Evolutionary conservation across 768 basidiomycete genomes (phyloP).

Genomic region (Tricholoma furcatifolium): DNA sequence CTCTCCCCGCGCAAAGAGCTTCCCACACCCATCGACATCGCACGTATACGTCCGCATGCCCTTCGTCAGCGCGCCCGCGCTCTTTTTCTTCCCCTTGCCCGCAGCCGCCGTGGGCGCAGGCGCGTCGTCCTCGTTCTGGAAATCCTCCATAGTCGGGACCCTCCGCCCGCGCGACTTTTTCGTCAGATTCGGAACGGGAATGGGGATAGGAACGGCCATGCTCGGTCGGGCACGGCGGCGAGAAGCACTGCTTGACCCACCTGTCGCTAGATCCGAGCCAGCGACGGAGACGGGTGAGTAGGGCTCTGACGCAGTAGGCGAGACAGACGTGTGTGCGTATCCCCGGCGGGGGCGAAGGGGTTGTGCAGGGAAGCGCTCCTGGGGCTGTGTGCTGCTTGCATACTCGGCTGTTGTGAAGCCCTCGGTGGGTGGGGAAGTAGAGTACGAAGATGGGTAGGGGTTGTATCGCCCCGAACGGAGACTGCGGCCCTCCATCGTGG

Average conservation of each 20-base stretch:
- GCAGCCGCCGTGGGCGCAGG: background rate
- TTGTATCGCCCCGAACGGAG: slow-evolving; percentile 15
- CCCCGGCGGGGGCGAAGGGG: slow-evolving; percentile 9
- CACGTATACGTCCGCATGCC: slow-evolving; percentile 57
- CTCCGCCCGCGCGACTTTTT: slow-evolving; percentile 48
- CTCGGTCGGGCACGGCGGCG: slow-evolving; percentile 20
- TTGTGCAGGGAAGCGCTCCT: slow-evolving; percentile 3
- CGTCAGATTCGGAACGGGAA: slow-evolving; percentile 46
- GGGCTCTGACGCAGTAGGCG: slow-evolving; percentile 11
- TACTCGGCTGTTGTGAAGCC: slow-evolving; percentile 1
- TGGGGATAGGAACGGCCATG: slow-evolving; percentile 37
- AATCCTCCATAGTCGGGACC: slow-evolving; percentile 40
- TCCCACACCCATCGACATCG: slow-evolving; percentile 68
- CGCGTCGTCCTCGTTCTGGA: slow-evolving; percentile 9
- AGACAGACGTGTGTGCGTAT: slow-evolving; percentile 11
- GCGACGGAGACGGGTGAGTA: slow-evolving; percentile 2
- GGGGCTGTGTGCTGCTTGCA: background rate
- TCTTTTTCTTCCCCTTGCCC: slow-evolving; percentile 18
- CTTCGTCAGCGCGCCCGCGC: slow-evolving; percentile 8
- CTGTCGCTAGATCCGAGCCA: background rate
- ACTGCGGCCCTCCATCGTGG: slow-evolving; percentile 6
- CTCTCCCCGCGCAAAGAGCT: slow-evolving; percentile 77
- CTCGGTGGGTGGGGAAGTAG: slow-evolving; percentile 5
- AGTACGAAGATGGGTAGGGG: slow-evolving; percentile 13
- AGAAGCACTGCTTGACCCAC: background rate